Base-by-base conservation (phyloP, 306 rosid species). In the Senna siamea region DNA sequence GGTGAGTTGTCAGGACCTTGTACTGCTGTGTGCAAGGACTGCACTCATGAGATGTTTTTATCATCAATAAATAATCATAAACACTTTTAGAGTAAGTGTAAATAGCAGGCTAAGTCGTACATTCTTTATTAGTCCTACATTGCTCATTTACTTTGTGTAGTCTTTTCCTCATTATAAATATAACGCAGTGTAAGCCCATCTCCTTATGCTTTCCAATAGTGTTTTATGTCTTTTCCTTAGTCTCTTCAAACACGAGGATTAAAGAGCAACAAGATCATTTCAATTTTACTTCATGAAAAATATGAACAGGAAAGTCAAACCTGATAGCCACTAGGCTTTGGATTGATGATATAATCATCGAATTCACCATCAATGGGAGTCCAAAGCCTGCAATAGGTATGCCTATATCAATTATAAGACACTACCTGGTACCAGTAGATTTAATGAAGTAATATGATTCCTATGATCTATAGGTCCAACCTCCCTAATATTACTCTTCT, bases 251-350 rank as follows among this genome's bases (percentile, higher is more conserved):
- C 68, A 79, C 14, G 15, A 44, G 22, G 63, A 72, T 51, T 61
- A 19, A 73, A 76, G 64, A 76, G 47, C 17, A 68, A 57, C 23
- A 50, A 80, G 37, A 80, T 55, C 55, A 40, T 68, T 69, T 76
- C 60, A 56, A 76, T 1, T 72, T 60, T 23, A 53, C 44, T 56
- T 68, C 67, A 66, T 32, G 23, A 68, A 58, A 69, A 53, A 18
- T 55, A 73, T 62, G 63, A 66, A 77, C 23, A 40, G 44, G 58
- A 51, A 78, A 55, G 63, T 64, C 82, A 79, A 73, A 93, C 98
- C 98, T 93, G 98, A 84, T 93, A 93, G 67, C 98, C 98, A 82
- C 98, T 93, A 64, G 91, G 89, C 84, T 93, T 93, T 53, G 98
- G 98, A 84, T 93, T 93, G 81, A 93, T 80, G 60, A 93, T 88